Evolutionary conservation across 495 filamentous ascomycete species (phyloP), one percentile per base, ranked within the genome.

Genomic region (Pyronema omphalodes): DNA sequence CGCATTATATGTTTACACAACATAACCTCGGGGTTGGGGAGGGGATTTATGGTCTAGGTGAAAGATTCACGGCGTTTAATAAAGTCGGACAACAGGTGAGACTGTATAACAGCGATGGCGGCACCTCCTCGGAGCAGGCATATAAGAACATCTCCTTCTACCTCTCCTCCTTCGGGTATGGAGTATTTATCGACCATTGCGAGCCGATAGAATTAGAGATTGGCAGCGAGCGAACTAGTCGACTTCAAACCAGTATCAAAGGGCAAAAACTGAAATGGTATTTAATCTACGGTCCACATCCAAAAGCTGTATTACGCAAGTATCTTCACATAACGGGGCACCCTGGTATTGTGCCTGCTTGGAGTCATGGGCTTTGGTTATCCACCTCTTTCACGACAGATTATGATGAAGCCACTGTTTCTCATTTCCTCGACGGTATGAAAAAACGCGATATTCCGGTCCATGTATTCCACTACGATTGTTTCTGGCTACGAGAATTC

Each of bases 101-200:
- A 51, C 73, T 85, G 15, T 84, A 80, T 79, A 84, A 84, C 54
- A 76, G 77, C 35, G 81, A 86, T 57, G 81, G 82, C 2, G 81
- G 81, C 7, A 84, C 82, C 14, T 79, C 74, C 0, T 78, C 73
- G 14, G 81, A 84, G 49, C 73, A 83, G 55, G 79, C 80, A 0
- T 86, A 86, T 62, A 84, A 84, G 67, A 85, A 84, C 59, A 71
- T 84, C 6, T 75, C 79, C 1, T 84, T 84, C 65, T 84, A 79
- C 64, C 67, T 85, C 36, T 81, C 76, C 54, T 81, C 76, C 0
- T 69, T 71, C 11, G 80, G 80, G 1, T 86, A 85, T 62, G 81
- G 81, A 19, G 71, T 84, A n/a, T 84, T 84, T 64, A 74, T 84
- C 23, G 77, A 80, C 58, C 71, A 74, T 11, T 67, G 76, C 0